Conservation (phyloP, 257 asterid genomes). For the Solanum dulcamara region DNA sequence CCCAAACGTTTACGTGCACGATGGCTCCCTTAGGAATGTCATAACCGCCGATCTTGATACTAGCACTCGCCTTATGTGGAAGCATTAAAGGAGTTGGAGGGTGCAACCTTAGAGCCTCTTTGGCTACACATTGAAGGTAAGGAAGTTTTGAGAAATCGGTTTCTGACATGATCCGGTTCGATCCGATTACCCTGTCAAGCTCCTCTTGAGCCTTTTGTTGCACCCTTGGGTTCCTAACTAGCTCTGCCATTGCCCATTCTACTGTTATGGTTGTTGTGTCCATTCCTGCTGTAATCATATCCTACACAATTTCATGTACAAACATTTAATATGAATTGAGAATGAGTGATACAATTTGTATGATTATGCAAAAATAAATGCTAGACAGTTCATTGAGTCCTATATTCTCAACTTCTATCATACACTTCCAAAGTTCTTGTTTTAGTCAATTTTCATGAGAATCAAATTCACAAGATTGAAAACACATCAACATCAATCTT, state of each 20-base stretch:
- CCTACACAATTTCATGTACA: constrained; percentile 26
- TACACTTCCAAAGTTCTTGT: background rate
- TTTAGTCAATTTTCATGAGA: background rate
- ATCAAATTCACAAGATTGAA: background rate
- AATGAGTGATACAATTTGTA: background rate
- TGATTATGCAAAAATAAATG: background rate
- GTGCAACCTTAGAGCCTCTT: constrained; percentile 67
- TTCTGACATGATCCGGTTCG: constrained; percentile 52
- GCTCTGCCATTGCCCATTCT: constrained; percentile 85
- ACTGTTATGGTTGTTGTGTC: constrained; percentile 79
- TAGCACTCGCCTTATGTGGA: constrained; percentile 61
- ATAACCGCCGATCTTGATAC: constrained; percentile 64
- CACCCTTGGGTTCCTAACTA: constrained; percentile 71
- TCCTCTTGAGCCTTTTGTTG: constrained; percentile 79
- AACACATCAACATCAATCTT: background rate
- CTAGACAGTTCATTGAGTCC: background rate
- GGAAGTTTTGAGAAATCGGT: constrained; percentile 56
- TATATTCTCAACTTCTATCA: background rate
- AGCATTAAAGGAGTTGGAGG: constrained; percentile 85
- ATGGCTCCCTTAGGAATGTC: constrained; percentile 73
- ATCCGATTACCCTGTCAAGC: constrained; percentile 58
- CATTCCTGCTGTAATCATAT: constrained; percentile 91
- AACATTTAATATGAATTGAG: background rate
- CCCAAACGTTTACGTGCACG: constrained; percentile 75
- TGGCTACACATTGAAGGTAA: constrained; percentile 52